Evolutionary conservation across 108 stramenopile species (phyloP).

Genomic region (Cyclotella distinguenda): DNA sequence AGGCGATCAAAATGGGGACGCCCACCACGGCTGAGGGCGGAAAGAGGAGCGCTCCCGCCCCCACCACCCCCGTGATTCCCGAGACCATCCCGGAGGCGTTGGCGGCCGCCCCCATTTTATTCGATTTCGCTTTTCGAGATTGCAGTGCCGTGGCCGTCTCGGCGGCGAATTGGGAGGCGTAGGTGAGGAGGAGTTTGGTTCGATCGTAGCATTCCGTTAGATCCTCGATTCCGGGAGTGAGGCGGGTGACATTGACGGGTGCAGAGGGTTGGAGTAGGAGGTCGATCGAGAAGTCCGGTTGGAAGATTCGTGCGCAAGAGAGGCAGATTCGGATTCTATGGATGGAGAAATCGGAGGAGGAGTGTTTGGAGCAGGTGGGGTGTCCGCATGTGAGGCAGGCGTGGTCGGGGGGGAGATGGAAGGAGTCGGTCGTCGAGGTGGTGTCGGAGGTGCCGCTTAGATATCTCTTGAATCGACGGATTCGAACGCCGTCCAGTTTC

Average conservation of each 20-base stretch:
- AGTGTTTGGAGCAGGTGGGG: slow-evolving; percentile 44
- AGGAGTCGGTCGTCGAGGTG: background rate
- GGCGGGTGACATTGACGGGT: slow-evolving; percentile 21
- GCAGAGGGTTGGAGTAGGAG: slow-evolving; percentile 38
- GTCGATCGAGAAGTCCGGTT: slow-evolving; percentile 66
- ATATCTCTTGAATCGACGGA: slow-evolving; percentile 5
- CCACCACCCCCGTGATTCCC: slow-evolving; percentile 61
- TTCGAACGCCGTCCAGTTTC: slow-evolving; percentile 2
- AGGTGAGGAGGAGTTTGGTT: slow-evolving; percentile 52
- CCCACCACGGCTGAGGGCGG: slow-evolving; percentile 58
- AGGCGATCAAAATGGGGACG: slow-evolving; percentile 67
- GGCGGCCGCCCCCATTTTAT: slow-evolving; percentile 56
- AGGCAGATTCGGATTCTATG: slow-evolving; percentile 54
- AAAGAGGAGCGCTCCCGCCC: slow-evolving; percentile 62
- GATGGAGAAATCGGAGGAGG: slow-evolving; percentile 47
- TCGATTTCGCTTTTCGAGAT: slow-evolving; percentile 42
- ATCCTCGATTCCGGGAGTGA: slow-evolving; percentile 50
- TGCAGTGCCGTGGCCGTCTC: slow-evolving; percentile 48
- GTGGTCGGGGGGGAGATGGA: background rate
- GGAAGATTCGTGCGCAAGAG: slow-evolving; percentile 57
- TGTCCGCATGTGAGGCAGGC: slow-evolving; percentile 48
- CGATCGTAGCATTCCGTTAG: slow-evolving; percentile 77
- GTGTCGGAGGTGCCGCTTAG: background rate
- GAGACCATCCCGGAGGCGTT: slow-evolving; percentile 59
- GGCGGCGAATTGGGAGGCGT: slow-evolving; percentile 58